Conservation (phyloP, 2,329 filamentous ascomycete genomes). For the Hymenoscyphus albidus region DNA sequence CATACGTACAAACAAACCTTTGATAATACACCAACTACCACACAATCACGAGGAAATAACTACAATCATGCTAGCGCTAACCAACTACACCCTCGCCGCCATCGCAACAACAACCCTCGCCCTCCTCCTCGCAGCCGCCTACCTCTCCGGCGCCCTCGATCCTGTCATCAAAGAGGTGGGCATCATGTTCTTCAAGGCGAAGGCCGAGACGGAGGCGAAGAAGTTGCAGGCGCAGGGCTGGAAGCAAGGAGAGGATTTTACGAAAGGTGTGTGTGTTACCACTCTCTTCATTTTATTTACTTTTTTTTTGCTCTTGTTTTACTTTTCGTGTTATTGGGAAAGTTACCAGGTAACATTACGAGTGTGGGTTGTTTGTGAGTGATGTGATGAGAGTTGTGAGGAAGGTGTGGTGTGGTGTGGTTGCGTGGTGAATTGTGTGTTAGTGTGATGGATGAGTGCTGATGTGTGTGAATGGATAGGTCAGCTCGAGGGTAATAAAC, state of each 20-base stretch:
- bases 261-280: conserved; percentile 32
- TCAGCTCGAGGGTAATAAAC: conserved; percentile 38
- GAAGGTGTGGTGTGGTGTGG: background rate
- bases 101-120: conserved; percentile 27
- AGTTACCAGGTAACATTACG: background rate
- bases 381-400: background rate
- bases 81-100: background rate
- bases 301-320: background rate
- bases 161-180: conserved; percentile 39
- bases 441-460: background rate
- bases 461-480: conserved; percentile 19
- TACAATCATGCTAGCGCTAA: too few species aligned
- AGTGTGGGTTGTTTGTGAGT: too few species aligned
- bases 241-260: conserved; percentile 40
- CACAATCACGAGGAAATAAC: background rate
- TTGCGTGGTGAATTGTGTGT: background rate
- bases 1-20: background rate
- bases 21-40: background rate
- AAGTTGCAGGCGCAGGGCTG: conserved; percentile 39
- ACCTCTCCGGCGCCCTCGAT: conserved; percentile 39
- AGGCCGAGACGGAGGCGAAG: conserved; percentile 41
- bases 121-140: conserved; percentile 35
- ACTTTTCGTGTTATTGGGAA: too few species aligned
- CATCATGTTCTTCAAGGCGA: conserved; percentile 39
- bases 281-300: background rate